Evolutionary conservation across 495 filamentous ascomycete genomes (phyloP).

Genomic region (Podospora fimiseda): DNA sequence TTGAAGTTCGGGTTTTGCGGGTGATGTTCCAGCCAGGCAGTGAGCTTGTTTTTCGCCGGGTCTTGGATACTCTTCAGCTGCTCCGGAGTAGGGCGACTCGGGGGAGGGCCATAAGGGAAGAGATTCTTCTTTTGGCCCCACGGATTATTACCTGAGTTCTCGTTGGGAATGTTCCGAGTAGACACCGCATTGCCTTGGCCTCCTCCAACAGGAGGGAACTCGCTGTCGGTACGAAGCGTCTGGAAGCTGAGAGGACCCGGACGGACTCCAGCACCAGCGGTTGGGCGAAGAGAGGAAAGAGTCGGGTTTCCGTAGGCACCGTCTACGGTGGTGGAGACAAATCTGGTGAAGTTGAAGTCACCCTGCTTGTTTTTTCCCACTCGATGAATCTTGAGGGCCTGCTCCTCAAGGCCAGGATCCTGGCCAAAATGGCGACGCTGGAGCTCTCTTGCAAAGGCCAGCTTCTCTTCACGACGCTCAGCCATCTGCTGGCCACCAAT

Average conservation of each 20-base stretch:
- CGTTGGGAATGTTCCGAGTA: neutral
- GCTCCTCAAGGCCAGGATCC: neutral
- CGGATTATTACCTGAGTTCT: slow-evolving; percentile 10
- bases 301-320: neutral
- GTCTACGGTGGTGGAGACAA: neutral
- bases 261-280: neutral
- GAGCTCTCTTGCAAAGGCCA: slow-evolving; percentile 15
- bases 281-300: slow-evolving; percentile 4
- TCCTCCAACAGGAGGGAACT: neutral
- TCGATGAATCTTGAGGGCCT: neutral
- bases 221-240: slow-evolving; percentile 9
- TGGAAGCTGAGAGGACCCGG: slow-evolving; percentile 1
- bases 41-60: neutral
- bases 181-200: too few species aligned
- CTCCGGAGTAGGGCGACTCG: slow-evolving; percentile 4
- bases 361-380: neutral
- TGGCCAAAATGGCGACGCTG: slow-evolving; percentile 7
- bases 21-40: slow-evolving; percentile 14
- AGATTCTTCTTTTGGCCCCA: slow-evolving; percentile 19
- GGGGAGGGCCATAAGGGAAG: slow-evolving; percentile 11
- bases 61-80: slow-evolving; percentile 2
- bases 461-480: slow-evolving; percentile 9
- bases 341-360: slow-evolving; percentile 1
- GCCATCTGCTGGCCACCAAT: slow-evolving; percentile 20
- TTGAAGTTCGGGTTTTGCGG: slow-evolving; percentile 29